phyloP scores from a whole-genome alignment of 2,329 filamentous ascomycete species.

The Tolypocladium pustulatum region DNA sequence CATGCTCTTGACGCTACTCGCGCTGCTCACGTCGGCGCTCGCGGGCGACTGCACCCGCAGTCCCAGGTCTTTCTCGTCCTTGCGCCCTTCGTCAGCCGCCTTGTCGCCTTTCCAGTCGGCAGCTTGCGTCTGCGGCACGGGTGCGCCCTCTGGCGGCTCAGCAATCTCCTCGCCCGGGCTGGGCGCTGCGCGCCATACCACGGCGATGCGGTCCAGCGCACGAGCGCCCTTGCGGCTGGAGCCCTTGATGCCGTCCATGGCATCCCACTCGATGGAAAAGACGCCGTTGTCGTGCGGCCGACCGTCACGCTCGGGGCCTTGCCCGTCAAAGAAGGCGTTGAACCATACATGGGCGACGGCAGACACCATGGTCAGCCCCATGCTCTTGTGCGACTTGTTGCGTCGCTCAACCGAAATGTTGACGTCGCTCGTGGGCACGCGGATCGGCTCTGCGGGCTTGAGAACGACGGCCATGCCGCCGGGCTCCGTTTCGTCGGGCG shows the following conservation, averaged over 20 bases:
- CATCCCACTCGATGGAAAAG: slow-evolving; percentile 49
- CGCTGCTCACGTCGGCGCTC: slow-evolving; percentile 59
- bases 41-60: slow-evolving; percentile 53
- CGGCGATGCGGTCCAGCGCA: slow-evolving; percentile 70
- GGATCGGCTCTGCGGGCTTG: slow-evolving; percentile 56
- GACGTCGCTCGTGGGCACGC: slow-evolving; percentile 71
- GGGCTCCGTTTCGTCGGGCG: slow-evolving; percentile 32
- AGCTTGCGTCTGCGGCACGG: slow-evolving; percentile 57
- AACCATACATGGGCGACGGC: slow-evolving; percentile 95
- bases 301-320: slow-evolving; percentile 58
- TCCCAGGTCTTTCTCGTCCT: slow-evolving; percentile 52
- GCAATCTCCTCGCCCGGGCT: slow-evolving; percentile 26
- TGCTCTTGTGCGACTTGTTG: slow-evolving; percentile 64
- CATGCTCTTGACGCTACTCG: slow-evolving; percentile 43
- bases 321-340: slow-evolving; percentile 85
- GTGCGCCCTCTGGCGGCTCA: slow-evolving; percentile 56
- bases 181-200: slow-evolving; percentile 61
- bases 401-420: slow-evolving; percentile 85
- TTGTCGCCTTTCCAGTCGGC: slow-evolving; percentile 65
- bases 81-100: slow-evolving; percentile 23
- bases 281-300: slow-evolving; percentile 55
- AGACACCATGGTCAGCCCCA: slow-evolving; percentile 83
- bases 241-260: slow-evolving; percentile 92
- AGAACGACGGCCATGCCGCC: slow-evolving; percentile 70
- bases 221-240: slow-evolving; percentile 70